Conservation (phyloP, 2,329 filamentous ascomycete species). For the Fusarium nematophilum region DNA sequence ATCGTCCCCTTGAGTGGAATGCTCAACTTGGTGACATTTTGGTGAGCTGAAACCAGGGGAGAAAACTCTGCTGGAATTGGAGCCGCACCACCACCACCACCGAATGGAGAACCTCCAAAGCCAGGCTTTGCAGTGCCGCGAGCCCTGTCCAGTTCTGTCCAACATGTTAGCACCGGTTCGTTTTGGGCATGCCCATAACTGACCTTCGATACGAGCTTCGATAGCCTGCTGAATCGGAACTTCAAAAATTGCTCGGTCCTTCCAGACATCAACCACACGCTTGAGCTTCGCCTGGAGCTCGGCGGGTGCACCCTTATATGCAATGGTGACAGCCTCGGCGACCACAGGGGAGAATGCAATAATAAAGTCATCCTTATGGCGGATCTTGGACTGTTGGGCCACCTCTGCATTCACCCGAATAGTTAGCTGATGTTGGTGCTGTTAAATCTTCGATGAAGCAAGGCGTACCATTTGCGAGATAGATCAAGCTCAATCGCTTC, state of each 20-base stretch:
- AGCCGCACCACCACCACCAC: constrained; percentile 68
- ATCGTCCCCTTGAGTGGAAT: constrained; percentile 74
- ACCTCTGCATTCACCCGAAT: constrained; percentile 72
- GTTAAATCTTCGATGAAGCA: not conserved
- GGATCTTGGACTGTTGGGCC: constrained; percentile 93
- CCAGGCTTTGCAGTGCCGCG: constrained; percentile 63
- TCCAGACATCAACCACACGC: constrained; percentile 95
- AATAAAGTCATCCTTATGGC: constrained; percentile 92
- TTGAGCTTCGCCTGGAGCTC: constrained; percentile 90
- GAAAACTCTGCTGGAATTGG: constrained; percentile 80
- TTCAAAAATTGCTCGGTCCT: constrained; percentile 87
- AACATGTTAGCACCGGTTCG: constrained; percentile 24
- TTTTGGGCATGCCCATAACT: constrained; percentile 1
- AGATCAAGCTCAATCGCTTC: constrained; percentile 90
- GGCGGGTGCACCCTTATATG: constrained; percentile 87
- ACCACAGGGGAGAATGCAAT: constrained; percentile 92
- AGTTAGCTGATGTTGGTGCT: constrained; percentile 9
- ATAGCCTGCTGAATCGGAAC: constrained; percentile 81
- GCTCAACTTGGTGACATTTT: constrained; percentile 78
- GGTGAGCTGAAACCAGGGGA: constrained; percentile 79
- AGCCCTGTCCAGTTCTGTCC: constrained; percentile 71
- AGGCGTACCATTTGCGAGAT: constrained; percentile 88
- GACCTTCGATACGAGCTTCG: constrained; percentile 82
- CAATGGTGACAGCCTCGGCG: constrained; percentile 87
- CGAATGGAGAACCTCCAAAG: constrained; percentile 67